These are phyloP conservation scores for Umbelopsis sp. DNA, from an alignment of 192 early-diverging fungal genomes.

Conservation along the genomic window DNA sequence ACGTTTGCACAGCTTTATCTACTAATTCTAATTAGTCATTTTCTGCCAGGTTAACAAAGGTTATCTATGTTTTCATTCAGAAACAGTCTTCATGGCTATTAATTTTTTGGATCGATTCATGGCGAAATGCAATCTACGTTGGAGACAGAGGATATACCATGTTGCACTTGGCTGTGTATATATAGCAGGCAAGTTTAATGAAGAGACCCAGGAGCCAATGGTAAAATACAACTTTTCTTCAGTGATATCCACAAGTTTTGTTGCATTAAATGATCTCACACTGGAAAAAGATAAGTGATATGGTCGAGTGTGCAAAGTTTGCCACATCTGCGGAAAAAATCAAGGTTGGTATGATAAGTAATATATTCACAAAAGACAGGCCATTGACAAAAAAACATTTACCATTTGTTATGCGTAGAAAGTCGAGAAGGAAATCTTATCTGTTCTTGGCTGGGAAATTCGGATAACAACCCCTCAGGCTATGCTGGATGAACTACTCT, in stretches of 20 bases:
- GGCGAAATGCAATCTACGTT: conserved; percentile 1
- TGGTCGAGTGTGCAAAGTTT: conserved; percentile 7
- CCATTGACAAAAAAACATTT: background rate
- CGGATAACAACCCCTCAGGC: background rate
- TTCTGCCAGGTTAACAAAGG: background rate
- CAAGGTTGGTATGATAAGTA: background rate
- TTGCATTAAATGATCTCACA: background rate
- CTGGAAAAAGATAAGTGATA: background rate
- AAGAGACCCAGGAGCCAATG: conserved; percentile 10
- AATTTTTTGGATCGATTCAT: conserved; percentile 12
- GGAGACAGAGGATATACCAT: conserved; percentile 16
- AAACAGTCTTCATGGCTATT: conserved; percentile 3
- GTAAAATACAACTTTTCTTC: too few species aligned
- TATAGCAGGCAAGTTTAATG: conserved; percentile 14
- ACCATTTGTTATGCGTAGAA: background rate
- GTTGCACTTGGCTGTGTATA: conserved; percentile 22
- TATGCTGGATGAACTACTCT: conserved; percentile 1
- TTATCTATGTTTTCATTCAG: background rate
- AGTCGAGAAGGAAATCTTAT: conserved; percentile 7
- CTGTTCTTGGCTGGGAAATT: conserved; percentile 8
- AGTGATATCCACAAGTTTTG: too few species aligned
- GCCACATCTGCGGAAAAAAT: conserved; percentile 2
- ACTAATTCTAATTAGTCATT: background rate
- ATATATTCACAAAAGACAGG: background rate
- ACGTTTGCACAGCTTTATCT: background rate